Base-by-base conservation (phyloP, 129 eudicot genomes). In the Sambucus nigra region DNA sequence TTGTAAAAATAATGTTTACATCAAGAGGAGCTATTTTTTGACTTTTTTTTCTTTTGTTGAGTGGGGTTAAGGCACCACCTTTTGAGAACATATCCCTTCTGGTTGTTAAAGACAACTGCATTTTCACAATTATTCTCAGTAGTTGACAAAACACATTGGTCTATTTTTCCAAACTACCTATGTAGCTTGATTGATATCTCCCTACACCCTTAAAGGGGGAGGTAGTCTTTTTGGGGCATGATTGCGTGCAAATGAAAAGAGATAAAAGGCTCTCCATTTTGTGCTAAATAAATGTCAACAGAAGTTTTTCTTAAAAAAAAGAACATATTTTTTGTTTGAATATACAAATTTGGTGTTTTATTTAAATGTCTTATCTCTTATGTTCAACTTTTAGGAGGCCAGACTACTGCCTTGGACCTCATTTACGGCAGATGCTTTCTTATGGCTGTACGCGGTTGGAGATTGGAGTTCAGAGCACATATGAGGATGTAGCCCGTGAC, bases 401-500 rank as follows among this genome's bases (percentile, higher is more conserved):
- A 53, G 98, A 91, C 59, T 91, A 91, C 58, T 91, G 98, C 73
- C 84, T 91, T 27, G 98, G 95, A 31, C 98, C 98, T 52, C 98
- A 91, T 77, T 64, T 91, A 67, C 70, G 98, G 53, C 98, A 91
- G 70, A 91, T 91, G 98, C 89, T 91, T 57, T 64, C 78, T 0
- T 91, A 91, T 59, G 98, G 98, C 7, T 91, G 98, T 67, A 91
- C 98, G 20, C 80, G 98, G 21, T 60, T 91, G 59, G 98, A 91
- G 71, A 91, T 91, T 26, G 98, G 98, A 38, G 98, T 91, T 38
- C 98, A 91, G 55, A 91, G 98, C 71, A 91, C 98, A 35, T 91
- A 85, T 33, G 98, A 91, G 69, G 98, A 91, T 70, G 98, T 91
- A 44, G 98, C 98, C 26, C 95, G 98, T 69, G 98, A 91, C 68